Percentiles rank a stretch among this genome's conserved stretches.
These are phyloP conservation scores for Leonotis leonurus DNA, from an alignment of 257 asterid species.

Conservation along the genomic window DNA sequence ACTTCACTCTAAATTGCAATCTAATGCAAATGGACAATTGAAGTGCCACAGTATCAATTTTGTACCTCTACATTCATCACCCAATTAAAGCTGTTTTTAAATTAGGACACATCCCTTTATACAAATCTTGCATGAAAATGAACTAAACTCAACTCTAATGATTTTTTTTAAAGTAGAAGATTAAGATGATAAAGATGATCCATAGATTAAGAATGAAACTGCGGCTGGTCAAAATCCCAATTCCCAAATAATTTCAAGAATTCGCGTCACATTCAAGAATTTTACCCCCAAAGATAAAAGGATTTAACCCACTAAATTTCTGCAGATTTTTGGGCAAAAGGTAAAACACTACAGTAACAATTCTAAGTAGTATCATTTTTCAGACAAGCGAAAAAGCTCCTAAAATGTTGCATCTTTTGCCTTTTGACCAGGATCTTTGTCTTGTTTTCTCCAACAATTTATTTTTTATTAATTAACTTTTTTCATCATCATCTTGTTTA, in stretches of 20 bases:
- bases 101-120: too few relatives aligned
- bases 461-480: background rate
- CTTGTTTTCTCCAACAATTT: conserved; percentile 16
- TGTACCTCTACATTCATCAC: too few relatives aligned
- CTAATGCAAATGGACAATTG: too few relatives aligned
- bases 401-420: too few relatives aligned
- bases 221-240: background rate
- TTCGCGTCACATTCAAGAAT: conserved; percentile 12
- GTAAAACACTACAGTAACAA: background rate
- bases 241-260: background rate
- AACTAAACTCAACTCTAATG: background rate
- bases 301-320: background rate
- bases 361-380: too few relatives aligned
- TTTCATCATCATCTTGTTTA: background rate
- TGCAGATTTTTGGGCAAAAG: conserved; percentile 5
- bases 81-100: too few relatives aligned
- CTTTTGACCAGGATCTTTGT: conserved; percentile 37
- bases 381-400: too few relatives aligned
- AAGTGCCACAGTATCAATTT: too few relatives aligned
- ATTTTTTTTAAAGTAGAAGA: too few relatives aligned
- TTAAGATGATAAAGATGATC: too few relatives aligned
- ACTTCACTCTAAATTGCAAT: too few relatives aligned
- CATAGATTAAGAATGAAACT: background rate
- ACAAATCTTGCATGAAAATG: too few relatives aligned
- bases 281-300: conserved; percentile 7